phyloP scores from a whole-genome alignment of 140 eudicot species.

The Cichorium intybus region DNA sequence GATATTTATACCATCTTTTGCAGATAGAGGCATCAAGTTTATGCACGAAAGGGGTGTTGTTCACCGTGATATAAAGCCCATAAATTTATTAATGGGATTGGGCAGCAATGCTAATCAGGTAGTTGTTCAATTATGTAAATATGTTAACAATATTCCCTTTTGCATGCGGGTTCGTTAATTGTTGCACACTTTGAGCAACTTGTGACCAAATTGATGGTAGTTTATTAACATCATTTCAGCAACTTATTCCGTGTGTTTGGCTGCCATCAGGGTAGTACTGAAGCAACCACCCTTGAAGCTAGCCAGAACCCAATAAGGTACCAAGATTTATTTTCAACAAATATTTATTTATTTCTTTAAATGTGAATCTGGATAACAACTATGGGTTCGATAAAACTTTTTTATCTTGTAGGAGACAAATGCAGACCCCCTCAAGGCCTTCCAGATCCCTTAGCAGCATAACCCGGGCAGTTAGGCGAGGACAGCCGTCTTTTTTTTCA shows the following conservation, averaged over 20 bases:
- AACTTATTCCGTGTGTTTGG: conserved; percentile 88
- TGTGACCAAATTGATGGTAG: neutral
- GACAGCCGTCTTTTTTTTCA: conserved; percentile 23
- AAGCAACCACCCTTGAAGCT: conserved; percentile 76
- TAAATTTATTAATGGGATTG: neutral
- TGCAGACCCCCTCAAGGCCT: no score
- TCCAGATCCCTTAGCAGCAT: no score
- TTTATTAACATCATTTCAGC: conserved; percentile 38
- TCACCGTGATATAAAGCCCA: neutral
- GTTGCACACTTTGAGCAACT: neutral
- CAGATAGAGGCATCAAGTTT: neutral
- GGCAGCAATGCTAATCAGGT: neutral
- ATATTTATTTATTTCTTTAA: conserved; percentile 3
- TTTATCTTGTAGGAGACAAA: conserved; percentile 48
- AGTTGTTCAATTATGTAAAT: neutral
- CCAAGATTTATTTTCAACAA: neutral
- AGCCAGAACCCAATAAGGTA: conserved; percentile 95
- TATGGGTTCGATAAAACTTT: neutral
- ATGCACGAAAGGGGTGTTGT: neutral
- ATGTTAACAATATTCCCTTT: neutral
- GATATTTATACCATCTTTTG: neutral
- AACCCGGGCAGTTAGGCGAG: conserved; percentile 73
- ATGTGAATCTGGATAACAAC: neutral
- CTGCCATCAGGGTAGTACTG: no score
- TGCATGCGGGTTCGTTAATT: neutral